Evolutionary conservation across 495 filamentous ascomycete genomes (phyloP).

Genomic region (Ramalina peruviana): DNA sequence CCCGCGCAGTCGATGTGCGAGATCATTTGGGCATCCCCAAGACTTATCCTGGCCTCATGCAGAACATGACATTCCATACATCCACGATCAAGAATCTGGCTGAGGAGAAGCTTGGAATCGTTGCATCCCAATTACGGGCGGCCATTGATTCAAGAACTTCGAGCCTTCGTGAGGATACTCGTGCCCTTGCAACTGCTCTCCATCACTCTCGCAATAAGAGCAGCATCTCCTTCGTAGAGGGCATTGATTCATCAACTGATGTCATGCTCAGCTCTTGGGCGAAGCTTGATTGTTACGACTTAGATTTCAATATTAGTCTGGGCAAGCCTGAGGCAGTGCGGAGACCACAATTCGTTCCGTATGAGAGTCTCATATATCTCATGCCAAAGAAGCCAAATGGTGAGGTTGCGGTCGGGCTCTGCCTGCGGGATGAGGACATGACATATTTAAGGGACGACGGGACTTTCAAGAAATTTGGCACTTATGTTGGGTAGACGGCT

Average conservation of each 20-base stretch:
- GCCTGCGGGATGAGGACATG: slow-evolving; percentile 31
- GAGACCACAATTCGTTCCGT: slow-evolving; percentile 29
- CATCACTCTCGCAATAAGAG: slow-evolving; percentile 21
- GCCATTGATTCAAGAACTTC: slow-evolving; percentile 27
- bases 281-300: slow-evolving; percentile 27
- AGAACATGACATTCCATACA: slow-evolving; percentile 28
- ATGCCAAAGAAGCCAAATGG: slow-evolving; percentile 26
- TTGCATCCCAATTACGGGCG: slow-evolving; percentile 32
- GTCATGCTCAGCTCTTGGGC: slow-evolving; percentile 43
- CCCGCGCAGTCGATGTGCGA: slow-evolving; percentile 39
- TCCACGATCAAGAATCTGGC: slow-evolving; percentile 20
- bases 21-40: slow-evolving; percentile 27
- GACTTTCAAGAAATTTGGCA: slow-evolving; percentile 24
- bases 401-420: slow-evolving; percentile 26
- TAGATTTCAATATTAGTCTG: slow-evolving; percentile 36
- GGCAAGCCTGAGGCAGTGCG: slow-evolving; percentile 35
- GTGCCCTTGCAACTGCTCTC: slow-evolving; percentile 30
- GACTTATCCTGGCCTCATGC: slow-evolving; percentile 31
- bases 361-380: slow-evolving; percentile 35
- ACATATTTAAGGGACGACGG: slow-evolving; percentile 23
- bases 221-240: slow-evolving; percentile 14
- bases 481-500: slow-evolving; percentile 18
- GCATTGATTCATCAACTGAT: slow-evolving; percentile 23
- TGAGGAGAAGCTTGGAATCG: slow-evolving; percentile 22
- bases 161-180: slow-evolving; percentile 22